Percentiles rank a stretch among this genome's conserved stretches.
Evolutionary conservation across 2,329 filamentous ascomycete species (phyloP).

Genomic region (Neurospora sp.): DNA sequence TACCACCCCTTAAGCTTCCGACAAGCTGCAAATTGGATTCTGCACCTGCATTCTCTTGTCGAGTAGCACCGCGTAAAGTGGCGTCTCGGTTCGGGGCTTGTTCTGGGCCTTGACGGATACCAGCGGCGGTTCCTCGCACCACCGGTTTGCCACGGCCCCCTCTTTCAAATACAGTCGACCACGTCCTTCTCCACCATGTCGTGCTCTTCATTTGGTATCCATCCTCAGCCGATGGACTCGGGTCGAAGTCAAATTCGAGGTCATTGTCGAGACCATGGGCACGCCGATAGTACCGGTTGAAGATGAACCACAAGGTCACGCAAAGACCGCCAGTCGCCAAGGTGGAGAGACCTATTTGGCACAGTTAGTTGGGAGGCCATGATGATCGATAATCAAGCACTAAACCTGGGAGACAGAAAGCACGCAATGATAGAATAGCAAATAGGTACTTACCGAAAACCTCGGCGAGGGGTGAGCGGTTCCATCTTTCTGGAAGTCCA

Average conservation of each 20-base stretch:
- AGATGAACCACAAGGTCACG: conserved; percentile 1
- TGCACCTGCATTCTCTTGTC: neutral
- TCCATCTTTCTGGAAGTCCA: conserved; percentile 1
- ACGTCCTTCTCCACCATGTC: neutral
- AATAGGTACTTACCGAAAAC: neutral
- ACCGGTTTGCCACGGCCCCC: neutral
- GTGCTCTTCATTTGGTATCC: neutral
- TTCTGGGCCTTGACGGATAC: neutral
- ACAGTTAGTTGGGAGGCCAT: too few species aligned
- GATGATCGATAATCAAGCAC: neutral
- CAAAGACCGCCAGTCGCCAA: conserved; percentile 3
- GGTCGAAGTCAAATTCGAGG: neutral
- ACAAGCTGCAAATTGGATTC: neutral
- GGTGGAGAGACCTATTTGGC: conserved; percentile 1
- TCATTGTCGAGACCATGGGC: neutral
- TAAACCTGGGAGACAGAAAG: neutral
- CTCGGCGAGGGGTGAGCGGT: neutral
- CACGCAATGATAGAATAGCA: neutral
- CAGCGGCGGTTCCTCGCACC: neutral
- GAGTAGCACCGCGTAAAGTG: neutral
- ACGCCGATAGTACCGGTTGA: neutral
- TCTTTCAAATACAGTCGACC: neutral
- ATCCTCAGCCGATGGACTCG: neutral
- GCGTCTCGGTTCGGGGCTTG: neutral
- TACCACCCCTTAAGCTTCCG: neutral